Percentiles rank a stretch among this genome's conserved stretches.
These are phyloP conservation scores for Avena atlantica DNA, from an alignment of 176 grass and related monocot genomes.

Conservation along the genomic window DNA sequence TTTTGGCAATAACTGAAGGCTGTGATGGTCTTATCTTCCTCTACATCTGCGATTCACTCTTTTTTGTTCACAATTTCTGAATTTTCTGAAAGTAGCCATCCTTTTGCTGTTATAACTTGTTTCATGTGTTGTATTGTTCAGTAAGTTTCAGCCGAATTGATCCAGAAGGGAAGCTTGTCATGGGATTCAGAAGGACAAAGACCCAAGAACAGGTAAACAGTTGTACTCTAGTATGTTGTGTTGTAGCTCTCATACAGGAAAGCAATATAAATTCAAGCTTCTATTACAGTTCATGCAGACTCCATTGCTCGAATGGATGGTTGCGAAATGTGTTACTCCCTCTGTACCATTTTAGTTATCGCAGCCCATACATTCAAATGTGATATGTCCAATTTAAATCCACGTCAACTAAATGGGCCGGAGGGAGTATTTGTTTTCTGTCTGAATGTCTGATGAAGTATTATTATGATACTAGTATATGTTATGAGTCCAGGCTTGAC, in stretches of 20 bases:
- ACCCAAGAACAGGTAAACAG: constrained; percentile 73
- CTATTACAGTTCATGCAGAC: constrained; percentile 24
- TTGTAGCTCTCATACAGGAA: not conserved
- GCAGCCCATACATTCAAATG: too few species aligned
- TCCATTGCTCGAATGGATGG: not conserved
- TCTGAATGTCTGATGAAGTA: constrained; percentile 16
- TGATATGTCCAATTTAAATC: too few species aligned
- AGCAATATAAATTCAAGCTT: not conserved
- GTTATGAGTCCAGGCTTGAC: not conserved
- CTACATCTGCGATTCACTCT: not conserved
- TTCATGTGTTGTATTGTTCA: constrained; percentile 41
- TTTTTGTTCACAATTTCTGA: not conserved
- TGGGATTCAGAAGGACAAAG: constrained; percentile 95
- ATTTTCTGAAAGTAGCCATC: not conserved
- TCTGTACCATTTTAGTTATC: too few species aligned
- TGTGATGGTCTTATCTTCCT: not conserved
- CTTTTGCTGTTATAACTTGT: constrained; percentile 19
- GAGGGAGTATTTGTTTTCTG: not conserved
- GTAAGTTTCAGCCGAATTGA: constrained; percentile 96
- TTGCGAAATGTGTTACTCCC: not conserved
- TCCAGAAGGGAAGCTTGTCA: constrained; percentile 95
- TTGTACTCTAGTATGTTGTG: not conserved
- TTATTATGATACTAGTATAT: not conserved
- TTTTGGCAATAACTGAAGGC: constrained; percentile 11
- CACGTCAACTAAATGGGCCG: too few species aligned